Base-by-base conservation (phyloP, 345 rosid species). In the Aquilaria malaccensis region DNA sequence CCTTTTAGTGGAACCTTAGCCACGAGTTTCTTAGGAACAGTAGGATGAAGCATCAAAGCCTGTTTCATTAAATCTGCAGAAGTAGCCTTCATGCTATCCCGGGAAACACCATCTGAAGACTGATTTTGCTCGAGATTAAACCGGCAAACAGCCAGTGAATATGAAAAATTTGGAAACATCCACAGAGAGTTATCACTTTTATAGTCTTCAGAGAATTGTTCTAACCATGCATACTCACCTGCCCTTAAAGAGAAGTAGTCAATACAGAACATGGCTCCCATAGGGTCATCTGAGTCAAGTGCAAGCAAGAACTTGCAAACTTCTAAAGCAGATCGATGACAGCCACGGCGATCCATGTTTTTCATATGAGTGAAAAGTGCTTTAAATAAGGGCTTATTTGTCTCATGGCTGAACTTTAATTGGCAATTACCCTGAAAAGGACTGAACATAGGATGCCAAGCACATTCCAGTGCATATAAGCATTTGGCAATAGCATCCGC, bases 221-320 rank as follows among this genome's bases (percentile, higher is more conserved):
- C 98, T 73, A 91, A 62, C 96, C 96, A 91, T 13, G 78, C 78
- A 56, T 81, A 88, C 73, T 88, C 92, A 70, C 79, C 89, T 12
- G 96, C 96, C 76, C 96, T 86, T 69, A 91, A 63, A 59, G 95
- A 83, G 65, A 86, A 86, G 74, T 91, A 91, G 70, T 91, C 98
- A 54, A 91, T 83, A 68, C 96, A 88, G 77, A 86, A 88, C 81
- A 88, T 71, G 54, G 88, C 94, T 15, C 98, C 98, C 74, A 81
- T 81, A 12, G 92, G 95, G 76, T 91, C 89, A 70, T 85, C 94
- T 48, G 69, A 69, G 75, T 91, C 96, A 37, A 91, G 68, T 1
- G 92, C 81, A 66, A 91, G 88, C 80, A 91, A 74, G 14, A 91
- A 73, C 65, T 88, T 91, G 85, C 96, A 91, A 52, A 86, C 95